Percentiles rank a stretch among this genome's conserved stretches.
Conservation (phyloP, 2,329 filamentous ascomycete species). For the Xylaria hypoxylon region DNA sequence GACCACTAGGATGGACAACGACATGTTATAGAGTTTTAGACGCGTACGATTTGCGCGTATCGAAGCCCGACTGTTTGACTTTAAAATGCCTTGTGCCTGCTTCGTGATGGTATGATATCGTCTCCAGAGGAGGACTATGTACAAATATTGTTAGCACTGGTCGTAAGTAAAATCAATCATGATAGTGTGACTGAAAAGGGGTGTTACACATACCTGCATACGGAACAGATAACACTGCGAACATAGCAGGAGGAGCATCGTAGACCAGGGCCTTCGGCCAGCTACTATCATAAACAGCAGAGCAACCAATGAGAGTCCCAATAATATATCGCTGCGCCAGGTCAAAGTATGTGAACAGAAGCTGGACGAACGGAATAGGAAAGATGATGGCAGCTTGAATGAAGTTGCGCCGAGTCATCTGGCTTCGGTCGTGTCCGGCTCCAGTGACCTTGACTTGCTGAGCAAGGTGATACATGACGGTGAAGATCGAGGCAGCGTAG, state of each 20-base stretch:
- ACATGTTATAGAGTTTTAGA: slow-evolving; percentile 67
- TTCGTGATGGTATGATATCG: slow-evolving; percentile 62
- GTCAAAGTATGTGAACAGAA: slow-evolving; percentile 61
- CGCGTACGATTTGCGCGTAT: slow-evolving; percentile 61
- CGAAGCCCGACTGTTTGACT: slow-evolving; percentile 55
- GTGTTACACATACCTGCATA: slow-evolving; percentile 61
- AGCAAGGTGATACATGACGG: slow-evolving; percentile 66
- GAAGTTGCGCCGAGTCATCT: slow-evolving; percentile 58
- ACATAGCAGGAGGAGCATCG: slow-evolving; percentile 58
- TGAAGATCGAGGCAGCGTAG: slow-evolving; percentile 64
- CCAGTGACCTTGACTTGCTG: slow-evolving; percentile 61
- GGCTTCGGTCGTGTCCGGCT: slow-evolving; percentile 54
- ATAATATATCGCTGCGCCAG: slow-evolving; percentile 62
- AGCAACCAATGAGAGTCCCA: slow-evolving; percentile 63
- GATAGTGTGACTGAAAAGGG: not conserved
- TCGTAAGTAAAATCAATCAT: not conserved
- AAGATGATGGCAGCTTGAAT: slow-evolving; percentile 67
- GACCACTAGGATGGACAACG: slow-evolving; percentile 62
- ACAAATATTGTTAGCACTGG: slow-evolving; percentile 15
- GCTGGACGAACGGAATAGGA: slow-evolving; percentile 62
- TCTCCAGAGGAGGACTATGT: slow-evolving; percentile 56
- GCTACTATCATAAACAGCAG: slow-evolving; percentile 56
- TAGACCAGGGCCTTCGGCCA: slow-evolving; percentile 64
- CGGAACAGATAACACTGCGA: slow-evolving; percentile 58
- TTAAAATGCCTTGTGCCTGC: slow-evolving; percentile 55